Evolutionary conservation across 2,329 filamentous ascomycete genomes (phyloP), one percentile per base, ranked within the genome.

Genomic region (Pleoardoris graminearum): DNA sequence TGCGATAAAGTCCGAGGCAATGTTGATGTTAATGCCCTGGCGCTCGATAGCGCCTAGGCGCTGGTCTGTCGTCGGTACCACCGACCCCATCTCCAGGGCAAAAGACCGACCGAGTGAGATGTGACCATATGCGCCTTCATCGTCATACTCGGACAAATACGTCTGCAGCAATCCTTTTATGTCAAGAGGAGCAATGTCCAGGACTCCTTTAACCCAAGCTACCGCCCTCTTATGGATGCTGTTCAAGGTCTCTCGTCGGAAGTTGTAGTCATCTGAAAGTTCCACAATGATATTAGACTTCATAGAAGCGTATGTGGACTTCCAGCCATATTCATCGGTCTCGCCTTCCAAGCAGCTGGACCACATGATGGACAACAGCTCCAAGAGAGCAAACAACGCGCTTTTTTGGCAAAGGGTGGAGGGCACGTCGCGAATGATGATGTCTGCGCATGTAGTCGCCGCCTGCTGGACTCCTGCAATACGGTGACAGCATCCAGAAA

Each of bases 81-180:
- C 79, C 7, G 90, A 90, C 3, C 94, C 94, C 79, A 97, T 89
- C 67, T 99, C 91, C 23, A 96, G 77, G 12, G 94, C 94, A 72
- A 99, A 96, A 1, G 94, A 97, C 53, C 95, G 83, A 10, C 94
- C 95, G 14, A 99, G 80, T 1, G 92, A 93, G 55, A 97, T 86
- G 71, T 97, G 91, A 0, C 92, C 94, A 67, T 96, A 96, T 1
- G 87, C 86, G 44, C 89, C 90, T 59, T 96, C 90, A 60, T 97
- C 92, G 55, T 95, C 89, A 62, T 92, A 96, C 62, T 96, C 92
- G 0, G 95, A 97, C 14, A 99, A 81, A 69, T 99, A 97, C 0
- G 94, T 97, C 75, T 96, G 94, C 37, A 99, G 80, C 17, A 99
- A 80, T 0, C 95, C 94, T 75, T 99, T 99, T 54, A 97, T 86